These are phyloP conservation scores for Cryptococcus floricola DNA, from an alignment of 1,284 basidiomycete genomes.

Conservation along the genomic window DNA sequence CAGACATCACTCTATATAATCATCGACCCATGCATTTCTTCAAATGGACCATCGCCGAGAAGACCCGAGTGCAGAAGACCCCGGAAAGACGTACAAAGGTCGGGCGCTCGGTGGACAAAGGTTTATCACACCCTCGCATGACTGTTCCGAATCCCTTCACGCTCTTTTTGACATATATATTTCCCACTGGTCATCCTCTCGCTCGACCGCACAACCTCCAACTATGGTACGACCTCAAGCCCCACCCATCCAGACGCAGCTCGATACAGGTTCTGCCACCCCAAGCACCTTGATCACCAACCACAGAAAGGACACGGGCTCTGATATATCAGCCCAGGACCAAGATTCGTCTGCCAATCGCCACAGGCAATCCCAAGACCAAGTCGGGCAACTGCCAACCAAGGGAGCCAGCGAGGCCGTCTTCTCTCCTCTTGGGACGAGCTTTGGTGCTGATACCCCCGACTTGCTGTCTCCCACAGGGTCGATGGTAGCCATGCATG, in stretches of 20 bases:
- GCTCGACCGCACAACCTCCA: background rate
- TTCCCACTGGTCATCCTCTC: too few species aligned
- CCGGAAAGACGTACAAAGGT: background rate
- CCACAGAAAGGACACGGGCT: background rate
- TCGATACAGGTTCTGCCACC: background rate
- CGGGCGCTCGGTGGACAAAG: background rate
- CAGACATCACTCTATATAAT: too few species aligned
- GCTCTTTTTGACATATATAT: background rate
- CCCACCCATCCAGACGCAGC: background rate
- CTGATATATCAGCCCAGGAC: background rate
- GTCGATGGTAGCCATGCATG: slow-evolving; percentile 8
- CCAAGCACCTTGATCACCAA: background rate
- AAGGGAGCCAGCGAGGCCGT: background rate
- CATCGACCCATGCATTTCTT: too few species aligned
- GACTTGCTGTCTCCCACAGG: slow-evolving; percentile 3
- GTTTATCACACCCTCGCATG: background rate
- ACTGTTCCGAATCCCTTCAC: too few species aligned
- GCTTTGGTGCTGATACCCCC: background rate
- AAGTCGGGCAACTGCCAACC: background rate
- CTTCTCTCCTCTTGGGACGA: slow-evolving; percentile 2
- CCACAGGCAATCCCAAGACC: background rate
- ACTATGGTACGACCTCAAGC: background rate
- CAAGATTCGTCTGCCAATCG: background rate
- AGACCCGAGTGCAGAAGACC: background rate
- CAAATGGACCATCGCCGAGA: too few species aligned